Conservation (phyloP, 257 asterid species). For the Anisodus tanguticus region DNA sequence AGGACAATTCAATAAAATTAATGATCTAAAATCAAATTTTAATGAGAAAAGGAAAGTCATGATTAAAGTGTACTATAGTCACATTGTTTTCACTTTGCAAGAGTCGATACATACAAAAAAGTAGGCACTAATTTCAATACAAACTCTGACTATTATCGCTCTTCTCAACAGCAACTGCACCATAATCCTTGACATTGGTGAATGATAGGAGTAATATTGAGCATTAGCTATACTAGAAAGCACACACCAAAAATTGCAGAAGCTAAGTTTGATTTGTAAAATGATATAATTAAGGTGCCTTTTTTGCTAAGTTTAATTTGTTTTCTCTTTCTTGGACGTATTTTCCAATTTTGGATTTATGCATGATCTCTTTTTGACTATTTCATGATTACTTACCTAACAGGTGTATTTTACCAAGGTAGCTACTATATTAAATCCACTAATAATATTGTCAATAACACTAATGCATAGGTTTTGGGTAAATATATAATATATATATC, state of each 20-base stretch:
- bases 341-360: conserved; percentile 26
- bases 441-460: background rate
- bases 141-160: conserved; percentile 52
- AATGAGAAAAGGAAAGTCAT: too few species aligned
- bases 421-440: background rate
- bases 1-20: background rate
- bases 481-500: background rate
- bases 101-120: background rate
- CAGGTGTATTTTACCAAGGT: background rate
- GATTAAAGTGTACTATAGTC: too few species aligned
- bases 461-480: background rate
- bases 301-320: background rate
- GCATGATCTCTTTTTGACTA: background rate
- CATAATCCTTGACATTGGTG: conserved; percentile 50
- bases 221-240: conserved; percentile 32
- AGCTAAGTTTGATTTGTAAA: conserved; percentile 11
- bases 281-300: background rate
- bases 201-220: background rate
- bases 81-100: background rate
- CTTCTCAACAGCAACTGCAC: conserved; percentile 54
- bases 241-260: background rate
- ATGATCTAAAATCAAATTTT: background rate
- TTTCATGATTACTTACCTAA: conserved; percentile 17
- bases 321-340: conserved; percentile 5
- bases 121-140: background rate